Conservation (phyloP, 2,329 filamentous ascomycete genomes). For the Penicillium sp. region DNA sequence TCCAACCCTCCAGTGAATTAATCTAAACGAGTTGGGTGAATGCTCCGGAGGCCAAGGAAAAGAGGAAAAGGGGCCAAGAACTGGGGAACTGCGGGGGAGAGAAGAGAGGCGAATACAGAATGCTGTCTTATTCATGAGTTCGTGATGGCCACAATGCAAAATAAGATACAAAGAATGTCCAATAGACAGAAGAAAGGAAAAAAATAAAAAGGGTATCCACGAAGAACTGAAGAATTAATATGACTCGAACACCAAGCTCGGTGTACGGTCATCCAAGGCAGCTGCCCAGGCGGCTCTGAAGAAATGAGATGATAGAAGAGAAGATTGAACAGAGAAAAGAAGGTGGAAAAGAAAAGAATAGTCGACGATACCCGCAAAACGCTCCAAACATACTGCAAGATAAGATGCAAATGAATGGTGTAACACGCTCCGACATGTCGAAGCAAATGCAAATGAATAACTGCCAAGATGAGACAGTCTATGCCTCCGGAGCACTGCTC, state of each 20-base stretch:
- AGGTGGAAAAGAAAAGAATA: constrained; percentile 9
- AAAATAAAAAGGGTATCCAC: constrained; percentile 23
- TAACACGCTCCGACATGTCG: not conserved
- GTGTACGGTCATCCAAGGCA: constrained; percentile 15
- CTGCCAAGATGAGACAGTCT: constrained; percentile 15
- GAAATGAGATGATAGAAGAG: constrained; percentile 17
- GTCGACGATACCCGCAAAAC: constrained; percentile 12
- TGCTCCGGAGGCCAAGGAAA: not conserved
- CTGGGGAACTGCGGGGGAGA: constrained; percentile 7
- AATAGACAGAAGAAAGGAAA: constrained; percentile 12
- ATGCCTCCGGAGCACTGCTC: constrained; percentile 31
- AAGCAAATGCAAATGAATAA: not conserved
- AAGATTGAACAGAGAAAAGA: constrained; percentile 7
- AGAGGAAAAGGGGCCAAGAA: not conserved
- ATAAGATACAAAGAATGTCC: constrained; percentile 2
- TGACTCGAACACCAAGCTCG: constrained; percentile 9
- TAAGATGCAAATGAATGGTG: constrained; percentile 20
- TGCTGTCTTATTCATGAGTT: constrained; percentile 16
- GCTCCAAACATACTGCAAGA: constrained; percentile 18
- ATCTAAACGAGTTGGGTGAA: constrained; percentile 3
- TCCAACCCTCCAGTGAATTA: not conserved
- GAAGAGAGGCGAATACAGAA: constrained; percentile 2
- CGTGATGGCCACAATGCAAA: constrained; percentile 10
- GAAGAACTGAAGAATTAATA: constrained; percentile 25
- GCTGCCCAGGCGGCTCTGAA: constrained; percentile 26